A percentile compares a stretch with the other conserved stretches of the same genome.
phyloP scores from a whole-genome alignment of 2,329 filamentous ascomycete species.

The Zasmidium citrigriseum region DNA sequence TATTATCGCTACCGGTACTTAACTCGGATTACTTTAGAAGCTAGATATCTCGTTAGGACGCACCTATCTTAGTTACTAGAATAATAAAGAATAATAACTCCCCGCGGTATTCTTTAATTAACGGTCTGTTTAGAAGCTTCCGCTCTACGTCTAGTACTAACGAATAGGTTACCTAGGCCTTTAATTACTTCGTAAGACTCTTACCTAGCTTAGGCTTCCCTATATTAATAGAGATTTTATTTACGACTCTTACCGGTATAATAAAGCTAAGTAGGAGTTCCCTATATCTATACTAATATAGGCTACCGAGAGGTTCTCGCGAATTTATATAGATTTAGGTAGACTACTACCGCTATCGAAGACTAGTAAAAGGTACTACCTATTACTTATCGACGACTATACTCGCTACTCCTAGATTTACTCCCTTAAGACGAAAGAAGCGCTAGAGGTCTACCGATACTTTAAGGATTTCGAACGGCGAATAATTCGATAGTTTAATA shows the following conservation, averaged over 20 bases:
- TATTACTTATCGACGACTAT: too few species aligned
- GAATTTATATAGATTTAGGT: constrained; percentile 4
- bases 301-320: not conserved
- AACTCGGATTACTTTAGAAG: not conserved
- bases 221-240: constrained; percentile 5
- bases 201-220: not conserved
- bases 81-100: not conserved
- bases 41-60: not conserved
- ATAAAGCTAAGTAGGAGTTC: not conserved
- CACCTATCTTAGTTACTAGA: not conserved
- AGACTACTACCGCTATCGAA: not conserved
- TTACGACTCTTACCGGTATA: not conserved
- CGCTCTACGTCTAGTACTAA: not conserved
- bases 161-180: constrained; percentile 5
- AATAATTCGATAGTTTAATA: not conserved
- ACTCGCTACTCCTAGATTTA: too few species aligned
- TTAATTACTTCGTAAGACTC: not conserved
- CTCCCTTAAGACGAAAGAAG: not conserved
- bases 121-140: not conserved
- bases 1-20: not conserved
- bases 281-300: not conserved
- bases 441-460: not conserved
- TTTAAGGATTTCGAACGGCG: not conserved
- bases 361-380: not conserved
- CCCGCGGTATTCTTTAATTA: not conserved